phyloP scores from a whole-genome alignment of 1,139 yeast species.

The Debaryomyces robertsiae region DNA sequence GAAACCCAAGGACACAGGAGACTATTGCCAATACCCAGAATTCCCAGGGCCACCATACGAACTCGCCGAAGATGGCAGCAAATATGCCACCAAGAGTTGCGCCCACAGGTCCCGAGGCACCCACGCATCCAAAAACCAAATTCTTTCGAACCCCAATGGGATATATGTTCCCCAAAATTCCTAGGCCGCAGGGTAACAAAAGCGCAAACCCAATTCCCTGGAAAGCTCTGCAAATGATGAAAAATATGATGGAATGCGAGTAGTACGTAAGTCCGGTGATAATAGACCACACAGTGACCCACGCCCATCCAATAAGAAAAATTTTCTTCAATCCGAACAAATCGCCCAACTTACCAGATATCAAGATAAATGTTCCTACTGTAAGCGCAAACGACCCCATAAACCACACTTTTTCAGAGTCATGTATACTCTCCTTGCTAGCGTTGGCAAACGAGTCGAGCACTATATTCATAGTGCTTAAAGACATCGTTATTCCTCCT shows the following conservation, averaged over 20 bases:
- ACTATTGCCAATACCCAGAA: slow-evolving; percentile 49
- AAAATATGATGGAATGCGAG: slow-evolving; percentile 45
- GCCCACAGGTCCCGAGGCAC: slow-evolving; percentile 59
- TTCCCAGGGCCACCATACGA: slow-evolving; percentile 55
- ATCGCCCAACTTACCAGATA: slow-evolving; percentile 57
- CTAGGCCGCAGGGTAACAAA: slow-evolving; percentile 55
- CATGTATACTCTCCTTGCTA: slow-evolving; percentile 16
- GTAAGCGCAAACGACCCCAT: slow-evolving; percentile 60
- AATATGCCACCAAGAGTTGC: slow-evolving; percentile 52
- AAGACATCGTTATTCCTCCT: slow-evolving; percentile 42
- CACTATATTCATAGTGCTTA: slow-evolving; percentile 43
- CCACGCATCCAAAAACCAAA: slow-evolving; percentile 51
- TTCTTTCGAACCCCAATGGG: slow-evolving; percentile 51
- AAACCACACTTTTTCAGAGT: slow-evolving; percentile 50
- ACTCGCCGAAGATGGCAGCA: slow-evolving; percentile 49
- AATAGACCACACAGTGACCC: slow-evolving; percentile 47
- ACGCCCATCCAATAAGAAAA: slow-evolving; percentile 45
- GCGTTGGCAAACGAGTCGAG: slow-evolving; percentile 28
- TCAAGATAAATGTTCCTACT: slow-evolving; percentile 55
- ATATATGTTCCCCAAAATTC: slow-evolving; percentile 51
- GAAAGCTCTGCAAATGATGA: slow-evolving; percentile 53
- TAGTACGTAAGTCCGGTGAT: slow-evolving; percentile 53
- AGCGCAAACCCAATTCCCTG: slow-evolving; percentile 60
- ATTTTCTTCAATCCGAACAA: slow-evolving; percentile 51
- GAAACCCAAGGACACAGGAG: slow-evolving; percentile 28